These are phyloP conservation scores for Prunus padus DNA, from an alignment of 306 rosid species.

Conservation along the genomic window DNA sequence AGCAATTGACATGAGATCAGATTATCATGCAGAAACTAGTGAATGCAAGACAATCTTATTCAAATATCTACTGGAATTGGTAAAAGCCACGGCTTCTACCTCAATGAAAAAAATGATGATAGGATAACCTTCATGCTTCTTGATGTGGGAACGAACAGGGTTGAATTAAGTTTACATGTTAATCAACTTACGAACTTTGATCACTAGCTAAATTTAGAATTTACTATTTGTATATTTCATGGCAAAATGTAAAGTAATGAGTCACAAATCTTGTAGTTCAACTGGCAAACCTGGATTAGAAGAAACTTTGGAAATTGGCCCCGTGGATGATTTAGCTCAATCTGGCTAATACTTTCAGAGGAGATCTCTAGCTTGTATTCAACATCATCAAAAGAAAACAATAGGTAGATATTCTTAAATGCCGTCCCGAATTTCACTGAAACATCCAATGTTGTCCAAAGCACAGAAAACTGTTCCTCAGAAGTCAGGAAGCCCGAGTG, in stretches of 20 bases:
- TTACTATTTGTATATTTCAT: neutral
- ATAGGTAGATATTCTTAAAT: constrained; percentile 34
- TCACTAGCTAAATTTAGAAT: neutral
- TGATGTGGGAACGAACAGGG: too few relatives aligned
- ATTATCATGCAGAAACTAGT: too few relatives aligned
- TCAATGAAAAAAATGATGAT: too few relatives aligned
- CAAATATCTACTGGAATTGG: too few relatives aligned
- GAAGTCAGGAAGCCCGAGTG: constrained; percentile 56
- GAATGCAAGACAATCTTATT: too few relatives aligned
- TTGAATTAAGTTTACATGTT: neutral
- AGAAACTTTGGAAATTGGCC: constrained; percentile 31
- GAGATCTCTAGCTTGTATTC: constrained; percentile 50
- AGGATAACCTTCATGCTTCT: too few relatives aligned
- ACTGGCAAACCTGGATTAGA: constrained; percentile 49
- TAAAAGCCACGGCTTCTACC: too few relatives aligned
- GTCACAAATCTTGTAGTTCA: neutral
- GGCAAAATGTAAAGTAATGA: neutral
- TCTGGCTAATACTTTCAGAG: constrained; percentile 40
- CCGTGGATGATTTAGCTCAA: constrained; percentile 35
- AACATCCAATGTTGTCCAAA: constrained; percentile 48
- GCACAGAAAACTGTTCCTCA: constrained; percentile 37
- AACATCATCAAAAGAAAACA: constrained; percentile 20
- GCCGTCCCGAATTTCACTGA: constrained; percentile 36
- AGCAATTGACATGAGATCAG: too few relatives aligned
- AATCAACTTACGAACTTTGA: neutral